Base-by-base conservation (phyloP, 257 asterid genomes). In the Solanum bulbocastanum region DNA sequence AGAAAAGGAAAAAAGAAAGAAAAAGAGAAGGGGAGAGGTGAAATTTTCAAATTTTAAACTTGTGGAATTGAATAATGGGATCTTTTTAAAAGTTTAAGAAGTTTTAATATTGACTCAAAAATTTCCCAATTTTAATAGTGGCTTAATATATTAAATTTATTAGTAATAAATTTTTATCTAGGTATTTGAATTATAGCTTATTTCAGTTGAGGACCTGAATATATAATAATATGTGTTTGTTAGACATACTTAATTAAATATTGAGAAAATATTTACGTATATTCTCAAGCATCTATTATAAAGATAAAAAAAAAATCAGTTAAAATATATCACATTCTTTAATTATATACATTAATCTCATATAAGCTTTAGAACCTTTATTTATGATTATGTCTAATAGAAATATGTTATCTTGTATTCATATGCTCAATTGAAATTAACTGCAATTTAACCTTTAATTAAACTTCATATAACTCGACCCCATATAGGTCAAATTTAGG, bases 391-490 rank as follows among this genome's bases (percentile, higher is more conserved):
- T 58, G 6, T 23, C 16, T 62, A 62, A n/a, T 11, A 62, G 2
- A 23, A 62, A n/a, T 62, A 4, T 62, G 1, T 62, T 10, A 62
- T 62, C 3, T 10, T 4, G 0, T 62, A 62, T n/a, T 9, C 30
- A 23, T 9, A 60, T 23, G 6, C 3, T 62, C 8, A 23, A n/a
- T 62, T 62, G 8, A 62, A 60, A 62, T 7, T 23, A n/a, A 62
- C 0, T 10, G 0, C 1, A 62, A 62, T 62, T n/a, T 44, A 44
- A 44, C 5, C 14, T 44, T 25, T 2, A 62, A 4, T 62, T n/a
- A 62, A 23, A 23, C 1, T 62, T 1, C 0, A 62, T 25, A 65
- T 65, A 25, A 5, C 35, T 65, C 18, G 0, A 0, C 0, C 1
- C 5, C 0, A 25, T 2, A 4, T 5, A 10, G 0, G 1, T 10